These are phyloP conservation scores for Forsythia viridissima DNA, from an alignment of 257 asterid genomes.

Conservation along the genomic window DNA sequence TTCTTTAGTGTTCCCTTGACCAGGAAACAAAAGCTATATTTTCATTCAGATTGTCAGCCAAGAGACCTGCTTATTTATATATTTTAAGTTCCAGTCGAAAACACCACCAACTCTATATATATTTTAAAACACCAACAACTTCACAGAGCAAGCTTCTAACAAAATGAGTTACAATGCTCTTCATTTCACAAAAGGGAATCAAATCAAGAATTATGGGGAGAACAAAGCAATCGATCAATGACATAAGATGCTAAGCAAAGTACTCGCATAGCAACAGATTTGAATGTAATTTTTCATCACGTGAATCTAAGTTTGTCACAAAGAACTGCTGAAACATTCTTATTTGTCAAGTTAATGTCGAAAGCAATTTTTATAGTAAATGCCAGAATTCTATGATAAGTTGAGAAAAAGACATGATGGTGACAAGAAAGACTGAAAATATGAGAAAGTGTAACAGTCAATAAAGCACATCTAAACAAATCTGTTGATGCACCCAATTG, in stretches of 20 bases:
- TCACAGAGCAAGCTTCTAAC: background rate
- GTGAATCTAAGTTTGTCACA: background rate
- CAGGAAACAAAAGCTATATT: background rate
- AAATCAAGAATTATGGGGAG: background rate
- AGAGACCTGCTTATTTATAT: background rate
- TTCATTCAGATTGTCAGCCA: background rate
- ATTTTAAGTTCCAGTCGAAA: background rate
- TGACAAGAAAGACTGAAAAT: background rate
- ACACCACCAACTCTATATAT: background rate
- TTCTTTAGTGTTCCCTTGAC: background rate
- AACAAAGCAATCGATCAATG: background rate
- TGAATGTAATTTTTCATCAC: background rate
- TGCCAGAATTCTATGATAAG: background rate
- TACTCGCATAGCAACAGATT: slow-evolving; percentile 6
- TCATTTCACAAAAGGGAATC: slow-evolving; percentile 2
- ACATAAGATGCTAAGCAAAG: background rate
- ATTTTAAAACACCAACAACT: background rate
- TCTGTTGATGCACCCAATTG: background rate
- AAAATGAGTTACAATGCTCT: background rate
- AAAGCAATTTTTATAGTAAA: background rate
- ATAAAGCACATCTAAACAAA: background rate
- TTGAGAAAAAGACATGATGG: background rate
- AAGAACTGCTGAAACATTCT: background rate
- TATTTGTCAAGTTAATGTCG: background rate
- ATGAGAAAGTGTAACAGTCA: background rate